phyloP scores from a whole-genome alignment of 1,284 basidiomycete genomes.

The Testicularia cyperi region DNA sequence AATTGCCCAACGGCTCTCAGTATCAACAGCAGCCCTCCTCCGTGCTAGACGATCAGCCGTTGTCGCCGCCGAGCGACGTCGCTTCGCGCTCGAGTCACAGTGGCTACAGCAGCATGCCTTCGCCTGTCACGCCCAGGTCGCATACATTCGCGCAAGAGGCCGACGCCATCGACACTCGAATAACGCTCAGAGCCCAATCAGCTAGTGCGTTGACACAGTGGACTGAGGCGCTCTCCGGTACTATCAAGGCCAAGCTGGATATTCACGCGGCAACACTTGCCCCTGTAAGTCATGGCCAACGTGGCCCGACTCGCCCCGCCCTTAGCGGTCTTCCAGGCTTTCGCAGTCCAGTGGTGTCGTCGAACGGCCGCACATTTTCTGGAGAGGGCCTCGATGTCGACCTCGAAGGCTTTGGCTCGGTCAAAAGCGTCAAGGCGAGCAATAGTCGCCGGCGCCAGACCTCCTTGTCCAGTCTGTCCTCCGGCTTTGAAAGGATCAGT shows the following conservation, averaged over 20 bases:
- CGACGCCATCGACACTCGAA: not conserved
- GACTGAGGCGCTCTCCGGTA: constrained; percentile 4
- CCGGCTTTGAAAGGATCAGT: not conserved
- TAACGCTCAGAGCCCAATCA: not conserved
- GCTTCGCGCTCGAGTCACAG: not conserved
- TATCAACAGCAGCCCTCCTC: not conserved
- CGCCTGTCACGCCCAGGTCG: not conserved
- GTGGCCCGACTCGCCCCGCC: constrained; percentile 2
- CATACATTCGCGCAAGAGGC: not conserved
- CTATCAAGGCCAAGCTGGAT: constrained; percentile 14
- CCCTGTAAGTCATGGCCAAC: not conserved
- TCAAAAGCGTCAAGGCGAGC: no score
- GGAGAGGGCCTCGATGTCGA: no score
- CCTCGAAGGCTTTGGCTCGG: no score
- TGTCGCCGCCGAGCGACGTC: not conserved
- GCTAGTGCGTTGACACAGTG: not conserved
- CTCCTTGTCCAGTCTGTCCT: not conserved
- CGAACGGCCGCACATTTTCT: constrained; percentile 1
- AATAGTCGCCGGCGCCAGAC: not conserved
- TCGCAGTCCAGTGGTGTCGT: constrained; percentile 2
- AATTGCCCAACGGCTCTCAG: no score
- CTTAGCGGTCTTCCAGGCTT: constrained; percentile 17
- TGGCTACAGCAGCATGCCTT: not conserved
- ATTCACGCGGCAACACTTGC: not conserved
- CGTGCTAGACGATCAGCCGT: not conserved